Conservation (phyloP, 1,139 yeast species). For the Wickerhamomyces sp. region DNA sequence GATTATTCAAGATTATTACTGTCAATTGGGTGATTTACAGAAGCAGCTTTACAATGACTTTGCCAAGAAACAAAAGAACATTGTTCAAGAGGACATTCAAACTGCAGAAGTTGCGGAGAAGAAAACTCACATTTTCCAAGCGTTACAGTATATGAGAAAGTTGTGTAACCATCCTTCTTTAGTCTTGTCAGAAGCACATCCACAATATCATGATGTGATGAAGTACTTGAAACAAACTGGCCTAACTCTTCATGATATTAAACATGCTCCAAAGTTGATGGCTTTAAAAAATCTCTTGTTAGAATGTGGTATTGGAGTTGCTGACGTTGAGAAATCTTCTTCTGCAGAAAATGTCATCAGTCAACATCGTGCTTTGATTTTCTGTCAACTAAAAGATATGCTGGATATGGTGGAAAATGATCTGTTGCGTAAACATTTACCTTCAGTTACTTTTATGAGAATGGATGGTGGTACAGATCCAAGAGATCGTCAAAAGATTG, state of each 20-base stretch:
- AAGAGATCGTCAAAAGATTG: conserved; percentile 86
- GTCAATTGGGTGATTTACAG: conserved; percentile 90
- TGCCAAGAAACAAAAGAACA: conserved; percentile 77
- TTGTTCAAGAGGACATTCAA: conserved; percentile 62
- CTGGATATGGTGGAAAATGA: conserved; percentile 93
- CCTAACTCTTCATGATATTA: conserved; percentile 62
- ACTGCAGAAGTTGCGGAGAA: conserved; percentile 40
- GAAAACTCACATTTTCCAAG: conserved; percentile 95
- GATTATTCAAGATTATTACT: conserved; percentile 95
- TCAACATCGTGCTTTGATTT: conserved; percentile 91
- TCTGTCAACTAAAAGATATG: conserved; percentile 98
- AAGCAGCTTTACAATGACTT: conserved; percentile 84
- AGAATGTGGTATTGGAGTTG: conserved; percentile 92
- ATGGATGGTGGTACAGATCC: conserved; percentile 95
- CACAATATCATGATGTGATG: conserved; percentile 67
- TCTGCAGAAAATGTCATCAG: conserved; percentile 64
- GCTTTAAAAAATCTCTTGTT: conserved; percentile 77
- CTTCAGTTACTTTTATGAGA: conserved; percentile 90
- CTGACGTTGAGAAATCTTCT: conserved; percentile 41
- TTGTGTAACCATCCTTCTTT: conserved; percentile 95
- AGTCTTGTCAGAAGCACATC: conserved; percentile 82
- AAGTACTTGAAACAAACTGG: conserved; percentile 55
- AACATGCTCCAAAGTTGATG: conserved; percentile 84
- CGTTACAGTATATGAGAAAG: conserved; percentile 94
- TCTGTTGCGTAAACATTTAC: conserved; percentile 76